These are phyloP conservation scores for Schoenoplectus triqueter DNA, from an alignment of 202 grass and related monocot genomes.

Conservation along the genomic window DNA sequence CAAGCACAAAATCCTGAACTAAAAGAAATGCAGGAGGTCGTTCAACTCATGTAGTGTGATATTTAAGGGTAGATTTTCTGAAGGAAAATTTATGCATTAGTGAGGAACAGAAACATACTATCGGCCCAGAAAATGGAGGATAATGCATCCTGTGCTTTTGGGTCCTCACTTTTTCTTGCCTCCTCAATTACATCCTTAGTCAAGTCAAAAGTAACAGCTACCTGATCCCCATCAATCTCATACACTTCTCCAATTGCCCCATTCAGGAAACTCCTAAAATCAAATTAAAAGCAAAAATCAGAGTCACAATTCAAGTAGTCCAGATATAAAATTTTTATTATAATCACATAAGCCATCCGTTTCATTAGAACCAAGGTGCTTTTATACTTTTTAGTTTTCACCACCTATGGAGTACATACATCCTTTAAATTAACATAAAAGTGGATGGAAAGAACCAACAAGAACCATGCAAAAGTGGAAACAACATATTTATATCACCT, in stretches of 20 bases:
- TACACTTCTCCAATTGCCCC: conserved; percentile 90
- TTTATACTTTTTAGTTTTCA: neutral
- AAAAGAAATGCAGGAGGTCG: conserved; percentile 31
- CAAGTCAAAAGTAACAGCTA: conserved; percentile 82
- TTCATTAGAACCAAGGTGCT: neutral
- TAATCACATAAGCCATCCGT: conserved; percentile 19
- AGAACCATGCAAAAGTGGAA: too few relatives aligned
- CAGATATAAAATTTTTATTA: conserved; percentile 22
- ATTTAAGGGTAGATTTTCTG: conserved; percentile 32
- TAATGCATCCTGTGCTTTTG: conserved; percentile 52
- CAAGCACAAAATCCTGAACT: conserved; percentile 89
- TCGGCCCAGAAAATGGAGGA: conserved; percentile 79
- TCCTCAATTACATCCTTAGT: conserved; percentile 45
- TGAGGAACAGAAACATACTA: conserved; percentile 64
- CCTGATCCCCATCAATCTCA: conserved; percentile 84
- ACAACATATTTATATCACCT: too few relatives aligned
- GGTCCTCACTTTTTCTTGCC: conserved; percentile 49
- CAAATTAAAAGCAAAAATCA: conserved; percentile 32
- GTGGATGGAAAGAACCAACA: neutral
- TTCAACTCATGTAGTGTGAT: conserved; percentile 15
- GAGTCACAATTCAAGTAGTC: neutral
- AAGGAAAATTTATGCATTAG: neutral
- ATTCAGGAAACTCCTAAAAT: conserved; percentile 64
- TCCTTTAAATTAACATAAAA: neutral
- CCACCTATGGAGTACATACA: neutral